Evolutionary conservation across 441 rosid genomes (phyloP), one percentile per base, ranked within the genome.

Genomic region (Eruca vesicaria): DNA sequence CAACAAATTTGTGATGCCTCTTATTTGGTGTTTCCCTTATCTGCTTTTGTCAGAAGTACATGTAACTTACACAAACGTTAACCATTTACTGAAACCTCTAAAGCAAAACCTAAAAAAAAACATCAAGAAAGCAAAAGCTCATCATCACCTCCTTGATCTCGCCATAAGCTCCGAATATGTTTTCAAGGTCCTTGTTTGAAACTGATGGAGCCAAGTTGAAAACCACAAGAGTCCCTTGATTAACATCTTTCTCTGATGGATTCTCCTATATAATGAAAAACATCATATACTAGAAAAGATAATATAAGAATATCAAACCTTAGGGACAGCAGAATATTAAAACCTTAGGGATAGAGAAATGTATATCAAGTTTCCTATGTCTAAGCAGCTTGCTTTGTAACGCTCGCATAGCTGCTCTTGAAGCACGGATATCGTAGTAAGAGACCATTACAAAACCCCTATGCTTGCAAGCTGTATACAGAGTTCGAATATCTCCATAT

Each of bases 21-120:
- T 95, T 95, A 83, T 95, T 93, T 57, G 99, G 98, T 52, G 98
- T 95, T 87, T 95, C 99, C 86, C 99, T 83, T 80, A 95, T 90
- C 99, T 95, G 91, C 69, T 73, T 81, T 83, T 45, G 72, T 72
- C 33, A 78, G 63, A 66, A n/a, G n/a, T n/a, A 32, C 31, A 73
- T 12, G 48, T 75, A 21, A 76, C 65, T 68, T 65, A 61, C 71
- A 69, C 80, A 79, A 52, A 82, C 57, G 74, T 77, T 79, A 73
- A 75, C 7, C 50, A 38, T 69, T 53, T 43, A 36, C 67, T 14
- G 7, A 32, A 64, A 53, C 12, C 18, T 41, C 50, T 9, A 18
- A 43, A 23, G 3, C 60, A 28, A 73, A 48, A 45, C 18, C 19
- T 16, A 21, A 23, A 23, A 3, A n/a, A 66, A 10, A 57, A 66